phyloP scores from a whole-genome alignment of 352 stramenopile genomes.

The Lagenidium sp. region DNA sequence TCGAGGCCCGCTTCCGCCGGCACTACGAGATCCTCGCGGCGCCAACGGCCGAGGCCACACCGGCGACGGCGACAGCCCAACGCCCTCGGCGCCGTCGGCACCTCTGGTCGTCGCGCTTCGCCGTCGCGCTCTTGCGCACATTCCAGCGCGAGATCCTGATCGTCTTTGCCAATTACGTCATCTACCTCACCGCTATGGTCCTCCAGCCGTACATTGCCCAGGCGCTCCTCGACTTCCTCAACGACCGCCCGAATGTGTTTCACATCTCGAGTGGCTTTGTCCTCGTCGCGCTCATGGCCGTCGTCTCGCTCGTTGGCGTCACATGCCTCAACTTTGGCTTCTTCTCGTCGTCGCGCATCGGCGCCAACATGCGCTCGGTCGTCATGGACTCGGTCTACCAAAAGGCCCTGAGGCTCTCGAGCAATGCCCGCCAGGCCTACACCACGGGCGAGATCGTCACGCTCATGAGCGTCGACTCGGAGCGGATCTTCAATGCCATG shows the following conservation, averaged over 20 bases:
- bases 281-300: conserved; percentile 21
- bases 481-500: conserved; percentile 29
- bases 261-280: conserved; percentile 17
- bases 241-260: conserved; percentile 16
- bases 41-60: too few species aligned
- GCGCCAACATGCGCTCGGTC: conserved; percentile 24
- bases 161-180: conserved; percentile 15
- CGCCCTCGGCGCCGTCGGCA: background rate
- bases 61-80: background rate
- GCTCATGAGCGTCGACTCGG: conserved; percentile 24
- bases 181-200: conserved; percentile 22
- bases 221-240: conserved; percentile 23
- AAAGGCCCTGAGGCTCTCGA: conserved; percentile 23
- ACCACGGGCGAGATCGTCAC: conserved; percentile 31
- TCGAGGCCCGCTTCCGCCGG: conserved; percentile 15
- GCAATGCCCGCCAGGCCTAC: conserved; percentile 18
- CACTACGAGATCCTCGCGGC: conserved; percentile 15
- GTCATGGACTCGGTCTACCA: conserved; percentile 32
- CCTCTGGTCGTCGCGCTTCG: conserved; percentile 15
- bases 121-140: conserved; percentile 14
- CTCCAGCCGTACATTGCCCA: conserved; percentile 25
- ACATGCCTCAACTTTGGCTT: conserved; percentile 24
- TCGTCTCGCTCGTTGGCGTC: conserved; percentile 22
- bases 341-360: conserved; percentile 17
- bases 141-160: conserved; percentile 14